These are phyloP conservation scores for Chlorella sp. DNA, from an alignment of 139 green algal species.

Conservation along the genomic window DNA sequence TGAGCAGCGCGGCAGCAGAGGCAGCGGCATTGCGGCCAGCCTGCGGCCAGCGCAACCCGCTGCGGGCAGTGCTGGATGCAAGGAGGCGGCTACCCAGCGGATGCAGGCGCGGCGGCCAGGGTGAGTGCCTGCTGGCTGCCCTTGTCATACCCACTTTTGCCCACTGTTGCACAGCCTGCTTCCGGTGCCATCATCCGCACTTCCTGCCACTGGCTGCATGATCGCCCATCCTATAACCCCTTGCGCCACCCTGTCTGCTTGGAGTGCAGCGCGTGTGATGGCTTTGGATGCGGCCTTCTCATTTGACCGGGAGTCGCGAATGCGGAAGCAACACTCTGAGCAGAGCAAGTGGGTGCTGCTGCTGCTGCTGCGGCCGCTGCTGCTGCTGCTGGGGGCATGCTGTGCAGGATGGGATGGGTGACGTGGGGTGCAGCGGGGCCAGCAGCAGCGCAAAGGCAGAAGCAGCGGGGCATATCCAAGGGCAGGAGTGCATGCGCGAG, in stretches of 20 bases:
- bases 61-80: background rate
- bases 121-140: background rate
- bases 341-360: background rate
- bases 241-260: background rate
- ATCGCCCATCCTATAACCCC: background rate
- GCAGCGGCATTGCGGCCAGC: background rate
- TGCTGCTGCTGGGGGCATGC: background rate
- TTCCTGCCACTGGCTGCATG: background rate
- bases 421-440: background rate
- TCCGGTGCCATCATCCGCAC: background rate
- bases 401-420: too few species aligned
- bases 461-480: too few species aligned
- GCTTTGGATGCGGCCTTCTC: slow-evolving; percentile 66
- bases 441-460: too few species aligned
- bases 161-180: background rate
- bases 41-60: background rate
- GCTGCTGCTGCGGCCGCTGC: background rate
- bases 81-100: background rate
- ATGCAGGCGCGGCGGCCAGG: background rate
- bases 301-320: slow-evolving; percentile 49
- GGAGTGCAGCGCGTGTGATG: background rate
- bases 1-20: background rate
- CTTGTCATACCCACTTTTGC: background rate
- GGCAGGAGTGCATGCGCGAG: too few species aligned
- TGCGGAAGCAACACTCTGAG: slow-evolving; percentile 13